Conservation (phyloP, 441 rosid species). For the Daphne laureola region DNA sequence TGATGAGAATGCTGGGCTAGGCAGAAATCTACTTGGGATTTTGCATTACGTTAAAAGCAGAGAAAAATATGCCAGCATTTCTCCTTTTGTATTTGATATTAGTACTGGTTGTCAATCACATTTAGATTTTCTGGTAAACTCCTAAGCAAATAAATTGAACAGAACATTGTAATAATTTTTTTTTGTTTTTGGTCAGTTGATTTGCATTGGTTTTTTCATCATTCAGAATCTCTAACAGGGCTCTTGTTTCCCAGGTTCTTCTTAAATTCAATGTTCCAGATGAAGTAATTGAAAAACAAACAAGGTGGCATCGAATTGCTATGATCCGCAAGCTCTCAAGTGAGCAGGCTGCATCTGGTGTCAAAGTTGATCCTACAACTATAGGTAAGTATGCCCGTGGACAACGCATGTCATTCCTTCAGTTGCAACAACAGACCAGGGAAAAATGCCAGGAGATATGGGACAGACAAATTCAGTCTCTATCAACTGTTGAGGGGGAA, state of each 20-base stretch:
- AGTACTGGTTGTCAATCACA: too few species aligned
- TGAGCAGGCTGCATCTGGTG: slow-evolving; percentile 97
- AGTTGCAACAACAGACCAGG: slow-evolving; percentile 97
- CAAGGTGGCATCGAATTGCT: slow-evolving; percentile 99
- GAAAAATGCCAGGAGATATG: slow-evolving; percentile 99
- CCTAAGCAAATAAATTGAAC: too few species aligned
- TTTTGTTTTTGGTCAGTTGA: too few species aligned
- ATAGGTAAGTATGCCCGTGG: slow-evolving; percentile 98
- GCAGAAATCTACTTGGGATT: too few species aligned
- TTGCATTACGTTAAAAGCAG: too few species aligned
- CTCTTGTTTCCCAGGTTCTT: slow-evolving; percentile 54
- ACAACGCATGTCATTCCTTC: slow-evolving; percentile 97
- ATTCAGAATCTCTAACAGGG: too few species aligned
- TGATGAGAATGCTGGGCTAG: too few species aligned
- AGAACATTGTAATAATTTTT: too few species aligned
- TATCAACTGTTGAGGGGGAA: slow-evolving; percentile 77
- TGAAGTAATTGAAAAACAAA: slow-evolving; percentile 82
- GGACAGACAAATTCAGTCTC: slow-evolving; percentile 91
- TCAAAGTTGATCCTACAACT: slow-evolving; percentile 94
- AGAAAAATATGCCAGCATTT: too few species aligned
- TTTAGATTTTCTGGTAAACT: too few species aligned
- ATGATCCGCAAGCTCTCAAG: slow-evolving; percentile 99
- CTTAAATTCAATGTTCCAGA: slow-evolving; percentile 92
- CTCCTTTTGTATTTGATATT: too few species aligned
- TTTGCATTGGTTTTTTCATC: too few species aligned